Percentiles rank a stretch among this genome's conserved stretches.
Conservation (phyloP, 148 eudicot species). For the Chenopodium album region DNA sequence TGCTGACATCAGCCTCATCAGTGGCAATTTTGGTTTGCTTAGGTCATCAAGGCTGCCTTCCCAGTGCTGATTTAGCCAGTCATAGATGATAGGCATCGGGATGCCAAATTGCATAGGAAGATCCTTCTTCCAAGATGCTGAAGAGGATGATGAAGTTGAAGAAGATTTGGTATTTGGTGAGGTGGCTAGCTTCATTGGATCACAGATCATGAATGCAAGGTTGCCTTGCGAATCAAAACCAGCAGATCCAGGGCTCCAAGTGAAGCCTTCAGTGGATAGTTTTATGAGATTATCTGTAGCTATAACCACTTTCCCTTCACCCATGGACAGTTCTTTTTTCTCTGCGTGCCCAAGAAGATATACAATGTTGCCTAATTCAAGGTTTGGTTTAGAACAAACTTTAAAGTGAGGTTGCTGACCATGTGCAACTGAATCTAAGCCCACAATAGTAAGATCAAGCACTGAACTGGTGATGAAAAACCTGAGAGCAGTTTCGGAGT, state of each 20-base stretch:
- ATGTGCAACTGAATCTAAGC: conserved; percentile 63
- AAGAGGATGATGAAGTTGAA: conserved; percentile 69
- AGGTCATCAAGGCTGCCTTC: conserved; percentile 95
- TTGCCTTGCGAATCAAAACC: conserved; percentile 92
- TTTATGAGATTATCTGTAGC: conserved; percentile 97
- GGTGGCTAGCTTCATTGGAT: conserved; percentile 96
- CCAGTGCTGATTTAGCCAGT: conserved; percentile 97
- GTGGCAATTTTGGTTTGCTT: conserved; percentile 82
- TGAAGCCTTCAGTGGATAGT: conserved; percentile 69
- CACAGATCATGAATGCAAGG: conserved; percentile 93
- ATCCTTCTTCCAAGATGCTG: conserved; percentile 78
- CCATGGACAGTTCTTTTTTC: conserved; percentile 63
- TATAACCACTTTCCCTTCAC: conserved; percentile 91
- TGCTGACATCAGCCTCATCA: conserved; percentile 67
- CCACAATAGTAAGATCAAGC: conserved; percentile 93
- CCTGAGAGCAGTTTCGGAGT: conserved; percentile 40
- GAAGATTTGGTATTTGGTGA: conserved; percentile 70
- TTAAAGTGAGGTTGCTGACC: conserved; percentile 75
- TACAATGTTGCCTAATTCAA: conserved; percentile 72
- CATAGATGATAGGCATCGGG: conserved; percentile 79
- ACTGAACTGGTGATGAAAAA: conserved; percentile 93
- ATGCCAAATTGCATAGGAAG: conserved; percentile 83
- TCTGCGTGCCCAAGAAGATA: conserved; percentile 75
- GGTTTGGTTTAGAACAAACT: conserved; percentile 67
- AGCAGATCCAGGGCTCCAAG: conserved; percentile 89